These are phyloP conservation scores for Crucihimalaya himalaica DNA, from an alignment of 345 rosid genomes.

Conservation along the genomic window DNA sequence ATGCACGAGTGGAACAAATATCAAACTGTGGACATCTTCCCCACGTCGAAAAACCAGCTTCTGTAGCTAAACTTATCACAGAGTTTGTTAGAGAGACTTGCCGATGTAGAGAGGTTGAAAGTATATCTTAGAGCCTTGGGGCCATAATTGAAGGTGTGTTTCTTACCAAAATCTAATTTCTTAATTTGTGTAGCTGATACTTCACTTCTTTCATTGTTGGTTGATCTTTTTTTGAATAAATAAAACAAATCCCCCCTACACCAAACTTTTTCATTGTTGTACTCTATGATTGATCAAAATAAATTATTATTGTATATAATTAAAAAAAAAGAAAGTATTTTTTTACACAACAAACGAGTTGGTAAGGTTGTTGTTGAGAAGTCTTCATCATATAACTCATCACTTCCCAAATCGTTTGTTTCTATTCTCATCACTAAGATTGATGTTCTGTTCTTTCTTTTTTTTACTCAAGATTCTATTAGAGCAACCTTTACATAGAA, in stretches of 20 bases:
- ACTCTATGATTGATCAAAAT: constrained; percentile 23
- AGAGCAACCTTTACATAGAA: constrained; percentile 32
- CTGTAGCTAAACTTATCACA: constrained; percentile 57
- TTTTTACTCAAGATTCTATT: constrained; percentile 24
- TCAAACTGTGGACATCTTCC: constrained; percentile 91
- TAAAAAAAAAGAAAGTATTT: background rate
- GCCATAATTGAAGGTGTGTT: constrained; percentile 8
- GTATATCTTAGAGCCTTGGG: constrained; percentile 29
- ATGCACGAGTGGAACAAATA: constrained; percentile 64
- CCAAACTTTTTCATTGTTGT: background rate
- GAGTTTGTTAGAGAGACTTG: constrained; percentile 59
- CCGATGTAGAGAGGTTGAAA: constrained; percentile 35
- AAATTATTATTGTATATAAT: background rate
- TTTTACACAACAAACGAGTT: constrained; percentile 17
- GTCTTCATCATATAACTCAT: constrained; percentile 26
- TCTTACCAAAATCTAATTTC: constrained; percentile 1
- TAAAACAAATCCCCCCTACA: background rate
- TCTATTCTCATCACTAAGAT: constrained; percentile 25
- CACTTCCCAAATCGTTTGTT: background rate
- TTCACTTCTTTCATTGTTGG: constrained; percentile 32
- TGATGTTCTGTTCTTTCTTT: constrained; percentile 7
- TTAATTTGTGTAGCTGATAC: constrained; percentile 22
- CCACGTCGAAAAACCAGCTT: constrained; percentile 74
- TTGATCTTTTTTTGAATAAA: constrained; percentile 12
- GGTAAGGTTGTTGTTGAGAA: constrained; percentile 27